Evolutionary conservation across 1,139 yeast species (phyloP), one percentile per base, ranked within the genome.

Genomic region (Nematodospora anomalae): DNA sequence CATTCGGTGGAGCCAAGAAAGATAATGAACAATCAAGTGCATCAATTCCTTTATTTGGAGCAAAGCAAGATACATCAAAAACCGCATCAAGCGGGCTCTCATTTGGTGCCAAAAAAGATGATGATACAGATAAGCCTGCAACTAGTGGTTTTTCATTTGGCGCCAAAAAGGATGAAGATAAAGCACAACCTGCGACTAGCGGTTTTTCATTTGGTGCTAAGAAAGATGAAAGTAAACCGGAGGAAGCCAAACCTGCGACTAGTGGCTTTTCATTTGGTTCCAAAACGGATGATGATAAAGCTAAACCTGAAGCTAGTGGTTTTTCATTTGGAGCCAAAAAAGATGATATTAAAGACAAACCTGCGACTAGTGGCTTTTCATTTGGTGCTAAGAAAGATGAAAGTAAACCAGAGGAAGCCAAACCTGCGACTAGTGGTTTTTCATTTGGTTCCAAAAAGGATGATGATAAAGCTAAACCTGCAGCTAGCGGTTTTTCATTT

Each of bases 341-440:
- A 14, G 59, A 45, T 30, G 46, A 47, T 6, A 52, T 47, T 45
- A 49, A 25, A 43, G 30, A 46, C 22, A 55, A 47, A 28, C 45
- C 54, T n/a, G 39, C 48, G 8, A 12, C 33, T 3, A 13, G 20
- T 14, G 36, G 38, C 10, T 21, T 28, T 11, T 40, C 46, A 28
- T 53, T 60, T 41, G 69, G 69, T 5, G 48, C 57, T n/a, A 57
- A 55, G 33, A 42, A 42, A 36, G 49, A 51, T 29, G 51, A 51
- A 37, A 64, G 62, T 4, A 28, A 24, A 16, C n/a, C n/a, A n/a
- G n/a, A n/a, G n/a, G n/a, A n/a, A n/a, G 24, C 41, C 11, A 49
- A 37, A 15, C 59, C 62, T 10, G 53, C 57, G 5, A 10, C 31
- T 4, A n/a, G 32, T 26, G 38, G 38, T 2, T 28, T 28, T 22